Evolutionary conservation across 169 alveolate species (phyloP).

Genomic region (Eimeria maxima): DNA sequence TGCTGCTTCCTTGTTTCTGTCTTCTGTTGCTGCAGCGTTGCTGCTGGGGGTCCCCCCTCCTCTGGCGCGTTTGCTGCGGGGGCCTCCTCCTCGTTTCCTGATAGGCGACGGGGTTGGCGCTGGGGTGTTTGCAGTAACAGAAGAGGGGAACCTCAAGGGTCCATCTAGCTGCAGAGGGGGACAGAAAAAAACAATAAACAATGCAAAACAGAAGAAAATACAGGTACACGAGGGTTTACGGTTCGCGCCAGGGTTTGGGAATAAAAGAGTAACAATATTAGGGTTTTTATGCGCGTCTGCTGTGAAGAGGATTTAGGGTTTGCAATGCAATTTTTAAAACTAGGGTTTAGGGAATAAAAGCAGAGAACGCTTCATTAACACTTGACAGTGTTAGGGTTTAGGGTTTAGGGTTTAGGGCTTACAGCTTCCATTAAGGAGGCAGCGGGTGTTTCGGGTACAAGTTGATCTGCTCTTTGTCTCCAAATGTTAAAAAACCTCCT

Average conservation of each 20-base stretch:
- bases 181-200: not conserved
- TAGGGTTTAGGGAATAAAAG: too few relatives aligned
- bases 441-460: not conserved
- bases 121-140: not conserved
- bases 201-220: not conserved
- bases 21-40: not conserved
- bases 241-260: not conserved
- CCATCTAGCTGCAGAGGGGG: constrained; percentile 9
- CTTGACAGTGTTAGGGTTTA: too few relatives aligned
- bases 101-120: not conserved
- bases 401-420: constrained; percentile 27
- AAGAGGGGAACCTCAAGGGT: not conserved
- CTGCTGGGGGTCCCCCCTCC: not conserved
- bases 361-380: too few relatives aligned
- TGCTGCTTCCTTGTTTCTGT: too few relatives aligned
- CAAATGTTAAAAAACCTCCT: not conserved
- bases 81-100: not conserved
- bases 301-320: not conserved
- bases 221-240: not conserved
- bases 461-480: not conserved
- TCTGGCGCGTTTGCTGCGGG: constrained; percentile 2
- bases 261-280: too few relatives aligned
- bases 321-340: too few relatives aligned
- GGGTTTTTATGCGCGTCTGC: not conserved
- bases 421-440: not conserved